phyloP scores from a whole-genome alignment of 1,284 basidiomycete genomes.

The Fomitopsis pinicola region DNA sequence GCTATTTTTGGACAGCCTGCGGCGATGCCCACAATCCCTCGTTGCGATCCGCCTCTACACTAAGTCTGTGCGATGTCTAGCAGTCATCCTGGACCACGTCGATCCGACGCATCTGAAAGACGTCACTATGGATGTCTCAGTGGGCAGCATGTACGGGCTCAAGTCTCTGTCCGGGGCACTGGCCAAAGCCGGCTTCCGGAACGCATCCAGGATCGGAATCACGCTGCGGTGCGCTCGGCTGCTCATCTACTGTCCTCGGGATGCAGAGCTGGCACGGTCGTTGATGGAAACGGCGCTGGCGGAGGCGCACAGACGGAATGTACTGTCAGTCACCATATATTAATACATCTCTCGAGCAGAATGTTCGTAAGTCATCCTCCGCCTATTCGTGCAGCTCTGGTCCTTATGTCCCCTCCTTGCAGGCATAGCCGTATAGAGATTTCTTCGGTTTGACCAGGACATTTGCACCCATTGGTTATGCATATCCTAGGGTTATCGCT shows the following conservation, averaged over 20 bases:
- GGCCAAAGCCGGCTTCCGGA: not conserved
- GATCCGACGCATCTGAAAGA: not conserved
- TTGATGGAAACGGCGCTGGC: not conserved
- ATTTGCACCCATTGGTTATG: too few relatives aligned
- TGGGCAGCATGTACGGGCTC: constrained; percentile 1
- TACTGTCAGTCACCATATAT: not conserved
- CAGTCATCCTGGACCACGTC: not conserved
- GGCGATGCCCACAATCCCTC: not conserved
- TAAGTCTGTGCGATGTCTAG: not conserved
- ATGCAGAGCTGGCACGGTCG: not conserved
- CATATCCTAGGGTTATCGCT: too few relatives aligned
- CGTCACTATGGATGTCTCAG: not conserved
- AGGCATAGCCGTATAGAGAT: too few relatives aligned
- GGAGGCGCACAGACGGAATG: not conserved
- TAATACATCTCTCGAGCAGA: not conserved
- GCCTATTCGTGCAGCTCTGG: too few relatives aligned
- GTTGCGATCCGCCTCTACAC: not conserved
- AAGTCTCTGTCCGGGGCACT: not conserved
- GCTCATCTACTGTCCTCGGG: not conserved
- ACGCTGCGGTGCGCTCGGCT: not conserved
- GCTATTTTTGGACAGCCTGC: not conserved
- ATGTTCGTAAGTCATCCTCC: not conserved
- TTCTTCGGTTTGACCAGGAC: too few relatives aligned
- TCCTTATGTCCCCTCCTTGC: too few relatives aligned
- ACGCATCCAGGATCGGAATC: not conserved